phyloP scores from a whole-genome alignment of 441 rosid genomes.

The Gossypium davidsonii region DNA sequence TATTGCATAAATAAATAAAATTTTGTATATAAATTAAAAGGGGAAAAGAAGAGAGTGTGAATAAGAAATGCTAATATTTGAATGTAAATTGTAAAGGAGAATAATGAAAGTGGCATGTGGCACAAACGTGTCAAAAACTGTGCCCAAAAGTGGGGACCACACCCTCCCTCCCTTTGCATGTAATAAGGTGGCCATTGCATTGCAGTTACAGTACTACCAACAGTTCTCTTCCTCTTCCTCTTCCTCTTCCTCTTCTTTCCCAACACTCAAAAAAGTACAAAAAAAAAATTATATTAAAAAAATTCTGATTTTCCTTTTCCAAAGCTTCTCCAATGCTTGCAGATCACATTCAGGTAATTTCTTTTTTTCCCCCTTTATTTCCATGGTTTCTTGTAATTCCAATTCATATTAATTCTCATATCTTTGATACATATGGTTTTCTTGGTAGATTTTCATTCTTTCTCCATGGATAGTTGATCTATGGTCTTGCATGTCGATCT shows the following conservation, averaged over 20 bases:
- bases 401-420: background rate
- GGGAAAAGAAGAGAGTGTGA: too few species aligned
- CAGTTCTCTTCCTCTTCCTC: background rate
- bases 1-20: too few species aligned
- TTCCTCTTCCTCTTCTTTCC: background rate
- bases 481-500: constrained; percentile 8
- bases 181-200: constrained; percentile 23
- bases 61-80: too few species aligned
- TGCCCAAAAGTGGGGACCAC: constrained; percentile 21
- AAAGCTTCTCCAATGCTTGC: background rate
- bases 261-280: too few species aligned
- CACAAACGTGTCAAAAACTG: constrained; percentile 34
- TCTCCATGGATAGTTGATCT: background rate
- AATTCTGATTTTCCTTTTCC: background rate
- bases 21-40: too few species aligned
- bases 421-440: background rate
- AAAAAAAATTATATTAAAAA: too few species aligned
- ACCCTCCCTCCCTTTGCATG: constrained; percentile 10
- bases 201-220: constrained; percentile 32
- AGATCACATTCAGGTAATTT: constrained; percentile 7
- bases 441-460: background rate
- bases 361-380: background rate
- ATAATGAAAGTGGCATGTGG: constrained; percentile 24
- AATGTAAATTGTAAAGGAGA: too few species aligned
- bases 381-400: background rate